A percentile compares a stretch with the other conserved stretches of the same genome.
phyloP scores from a whole-genome alignment of 1,284 basidiomycete genomes.

The Apiotrichum porosum region DNA sequence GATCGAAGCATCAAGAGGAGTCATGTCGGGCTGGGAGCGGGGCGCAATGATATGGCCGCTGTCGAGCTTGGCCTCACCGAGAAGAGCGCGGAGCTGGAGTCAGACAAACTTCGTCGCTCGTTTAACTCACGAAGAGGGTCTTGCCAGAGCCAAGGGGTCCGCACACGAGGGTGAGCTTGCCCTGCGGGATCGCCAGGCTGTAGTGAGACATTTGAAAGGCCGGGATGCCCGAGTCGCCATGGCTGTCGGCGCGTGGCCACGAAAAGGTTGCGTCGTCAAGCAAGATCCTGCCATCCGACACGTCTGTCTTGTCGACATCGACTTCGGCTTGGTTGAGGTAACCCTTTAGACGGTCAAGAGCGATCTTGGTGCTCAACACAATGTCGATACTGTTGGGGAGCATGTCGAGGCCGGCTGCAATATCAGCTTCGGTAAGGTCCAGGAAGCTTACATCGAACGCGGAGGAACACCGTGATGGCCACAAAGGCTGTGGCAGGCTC shows the following conservation, averaged over 20 bases:
- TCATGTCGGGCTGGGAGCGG: conserved; percentile 25
- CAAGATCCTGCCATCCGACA: conserved; percentile 19
- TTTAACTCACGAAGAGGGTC: conserved; percentile 37
- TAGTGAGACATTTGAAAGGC: conserved; percentile 31
- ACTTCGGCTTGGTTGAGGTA: conserved; percentile 42
- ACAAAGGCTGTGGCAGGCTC: conserved; percentile 45
- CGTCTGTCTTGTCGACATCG: conserved; percentile 12
- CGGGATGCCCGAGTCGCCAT: neutral
- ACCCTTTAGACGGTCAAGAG: conserved; percentile 32
- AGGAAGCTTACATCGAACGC: conserved; percentile 29
- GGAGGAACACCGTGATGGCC: conserved; percentile 33
- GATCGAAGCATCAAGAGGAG: conserved; percentile 20
- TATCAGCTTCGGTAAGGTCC: too few relatives aligned
- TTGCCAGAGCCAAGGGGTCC: conserved; percentile 48
- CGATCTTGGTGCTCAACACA: conserved; percentile 33
- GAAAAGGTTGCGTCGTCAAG: conserved; percentile 32
- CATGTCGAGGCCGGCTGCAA: conserved; percentile 23
- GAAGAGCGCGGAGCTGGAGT: conserved; percentile 36
- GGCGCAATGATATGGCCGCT: conserved; percentile 27
- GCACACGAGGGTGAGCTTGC: conserved; percentile 40
- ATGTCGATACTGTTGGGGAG: conserved; percentile 32
- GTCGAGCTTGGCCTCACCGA: conserved; percentile 38
- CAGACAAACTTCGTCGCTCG: neutral
- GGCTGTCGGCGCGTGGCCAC: conserved; percentile 30
- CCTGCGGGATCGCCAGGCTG: conserved; percentile 30